Percentiles rank a stretch among this genome's conserved stretches.
phyloP scores from a whole-genome alignment of 352 stramenopile genomes.

The Globisporangium parvum region DNA sequence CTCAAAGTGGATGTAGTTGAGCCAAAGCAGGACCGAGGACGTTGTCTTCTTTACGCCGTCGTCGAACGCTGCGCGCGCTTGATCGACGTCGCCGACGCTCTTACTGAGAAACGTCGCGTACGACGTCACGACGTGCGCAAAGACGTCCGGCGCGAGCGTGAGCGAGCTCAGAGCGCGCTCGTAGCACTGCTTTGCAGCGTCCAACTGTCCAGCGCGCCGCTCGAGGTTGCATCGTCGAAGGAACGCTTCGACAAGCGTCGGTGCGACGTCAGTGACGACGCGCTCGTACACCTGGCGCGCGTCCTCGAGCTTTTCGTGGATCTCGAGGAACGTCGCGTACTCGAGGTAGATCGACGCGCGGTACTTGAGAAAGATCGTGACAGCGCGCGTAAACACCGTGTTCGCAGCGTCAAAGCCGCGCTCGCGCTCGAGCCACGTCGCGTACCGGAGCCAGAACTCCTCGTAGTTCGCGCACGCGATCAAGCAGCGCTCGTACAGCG shows the following conservation, averaged over 20 bases:
- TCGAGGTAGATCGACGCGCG: slow-evolving; percentile 68
- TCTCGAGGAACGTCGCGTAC: slow-evolving; percentile 66
- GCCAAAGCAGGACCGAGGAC: slow-evolving; percentile 49
- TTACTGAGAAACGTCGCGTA: slow-evolving; percentile 60
- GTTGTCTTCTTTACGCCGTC: slow-evolving; percentile 34
- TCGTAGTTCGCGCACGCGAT: slow-evolving; percentile 84
- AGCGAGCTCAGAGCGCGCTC: slow-evolving; percentile 43
- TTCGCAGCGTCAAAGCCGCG: slow-evolving; percentile 57
- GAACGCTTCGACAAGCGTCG: slow-evolving; percentile 57
- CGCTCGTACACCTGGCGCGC: slow-evolving; percentile 50
- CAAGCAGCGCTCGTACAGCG: slow-evolving; percentile 73
- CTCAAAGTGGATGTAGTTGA: slow-evolving; percentile 71
- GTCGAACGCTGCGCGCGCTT: slow-evolving; percentile 39
- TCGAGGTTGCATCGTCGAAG: slow-evolving; percentile 70
- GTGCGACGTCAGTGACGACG: slow-evolving; percentile 46
- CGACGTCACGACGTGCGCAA: slow-evolving; percentile 40
- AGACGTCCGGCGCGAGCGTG: slow-evolving; percentile 34
- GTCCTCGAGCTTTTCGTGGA: slow-evolving; percentile 40
- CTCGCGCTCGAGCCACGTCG: slow-evolving; percentile 48
- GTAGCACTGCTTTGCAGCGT: slow-evolving; percentile 45
- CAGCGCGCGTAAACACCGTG: slow-evolving; percentile 53
- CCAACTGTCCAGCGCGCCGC: slow-evolving; percentile 42
- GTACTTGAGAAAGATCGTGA: slow-evolving; percentile 69
- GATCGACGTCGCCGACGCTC: slow-evolving; percentile 26
- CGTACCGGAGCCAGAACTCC: slow-evolving; percentile 73